Conservation (phyloP, 2,329 filamentous ascomycete genomes). For the Paracoccidioides brasiliensis region DNA sequence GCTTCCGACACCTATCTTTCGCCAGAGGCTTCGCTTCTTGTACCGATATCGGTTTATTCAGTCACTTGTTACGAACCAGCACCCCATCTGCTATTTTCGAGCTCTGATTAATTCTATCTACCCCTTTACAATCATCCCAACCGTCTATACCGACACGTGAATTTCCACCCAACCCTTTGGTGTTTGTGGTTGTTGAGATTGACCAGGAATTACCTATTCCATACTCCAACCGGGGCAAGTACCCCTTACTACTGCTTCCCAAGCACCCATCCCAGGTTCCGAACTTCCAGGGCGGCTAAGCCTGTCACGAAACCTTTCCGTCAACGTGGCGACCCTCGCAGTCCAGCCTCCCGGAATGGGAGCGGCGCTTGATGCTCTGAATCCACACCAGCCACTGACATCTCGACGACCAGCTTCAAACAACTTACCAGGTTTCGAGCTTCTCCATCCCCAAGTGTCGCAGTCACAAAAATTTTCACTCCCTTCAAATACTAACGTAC, state of each 20-base stretch:
- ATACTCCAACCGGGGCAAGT: conserved; percentile 20
- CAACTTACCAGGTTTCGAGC: conserved; percentile 55
- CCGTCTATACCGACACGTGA: too few relatives aligned
- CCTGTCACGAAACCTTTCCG: conserved; percentile 32
- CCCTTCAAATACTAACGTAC: conserved; percentile 27
- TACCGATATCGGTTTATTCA: not conserved
- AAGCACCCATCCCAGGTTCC: conserved; percentile 28
- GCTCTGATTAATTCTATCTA: too few relatives aligned
- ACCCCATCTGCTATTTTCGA: too few relatives aligned
- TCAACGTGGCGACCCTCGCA: conserved; percentile 51
- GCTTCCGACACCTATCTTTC: not conserved
- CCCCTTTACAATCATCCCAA: too few relatives aligned
- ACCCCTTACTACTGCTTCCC: conserved; percentile 27
- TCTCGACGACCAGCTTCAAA: conserved; percentile 57
- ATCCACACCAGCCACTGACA: conserved; percentile 52
- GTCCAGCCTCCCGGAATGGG: conserved; percentile 50
- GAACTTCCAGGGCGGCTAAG: conserved; percentile 29
- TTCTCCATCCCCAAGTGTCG: conserved; percentile 48
- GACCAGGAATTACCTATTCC: conserved; percentile 29
- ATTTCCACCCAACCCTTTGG: conserved; percentile 15
- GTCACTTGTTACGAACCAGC: not conserved
- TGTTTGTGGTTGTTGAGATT: conserved; percentile 37
- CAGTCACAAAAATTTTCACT: conserved; percentile 38
- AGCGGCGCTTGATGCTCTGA: conserved; percentile 47
- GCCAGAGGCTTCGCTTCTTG: too few relatives aligned